These are phyloP conservation scores for Physaria fendleri DNA, from an alignment of 345 rosid genomes.

Conservation along the genomic window DNA sequence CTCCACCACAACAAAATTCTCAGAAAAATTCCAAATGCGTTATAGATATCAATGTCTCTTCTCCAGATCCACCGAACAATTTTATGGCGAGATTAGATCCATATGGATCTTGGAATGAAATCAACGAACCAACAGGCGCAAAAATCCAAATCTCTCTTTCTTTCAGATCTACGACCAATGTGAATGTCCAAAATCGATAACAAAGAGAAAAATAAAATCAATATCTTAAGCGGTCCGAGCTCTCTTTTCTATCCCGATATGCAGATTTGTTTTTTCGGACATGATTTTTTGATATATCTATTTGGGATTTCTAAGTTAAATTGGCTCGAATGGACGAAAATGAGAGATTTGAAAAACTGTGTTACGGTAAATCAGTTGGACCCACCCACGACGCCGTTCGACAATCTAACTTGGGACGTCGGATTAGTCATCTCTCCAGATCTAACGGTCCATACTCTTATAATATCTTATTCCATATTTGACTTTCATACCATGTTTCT, in stretches of 20 bases:
- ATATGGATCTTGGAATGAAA: constrained; percentile 20
- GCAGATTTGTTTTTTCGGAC: background rate
- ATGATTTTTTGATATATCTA: background rate
- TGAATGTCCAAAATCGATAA: constrained; percentile 8
- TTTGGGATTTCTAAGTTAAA: background rate
- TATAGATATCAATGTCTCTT: constrained; percentile 14
- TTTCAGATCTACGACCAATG: constrained; percentile 29
- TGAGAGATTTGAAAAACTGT: constrained; percentile 15
- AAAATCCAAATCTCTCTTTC: background rate
- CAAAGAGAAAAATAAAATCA: constrained; percentile 3
- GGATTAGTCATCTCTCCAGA: constrained; percentile 4
- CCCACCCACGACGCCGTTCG: constrained; percentile 32
- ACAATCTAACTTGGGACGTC: too few species aligned
- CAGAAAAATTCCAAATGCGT: too few species aligned
- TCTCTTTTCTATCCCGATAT: background rate
- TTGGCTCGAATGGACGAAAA: constrained; percentile 20
- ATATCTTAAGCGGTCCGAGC: constrained; percentile 6
- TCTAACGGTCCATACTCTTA: constrained; percentile 12
- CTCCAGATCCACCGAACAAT: constrained; percentile 24
- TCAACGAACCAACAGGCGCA: background rate
- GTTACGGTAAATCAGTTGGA: constrained; percentile 24
- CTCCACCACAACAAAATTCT: too few species aligned
- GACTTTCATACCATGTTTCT: too few species aligned
- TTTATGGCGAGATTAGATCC: constrained; percentile 23
- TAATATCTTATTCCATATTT: too few species aligned